Evolutionary conservation across 164 flowering plant species (phyloP), one percentile per base, ranked within the genome.

Genomic region (Vitis rotundifolia): DNA sequence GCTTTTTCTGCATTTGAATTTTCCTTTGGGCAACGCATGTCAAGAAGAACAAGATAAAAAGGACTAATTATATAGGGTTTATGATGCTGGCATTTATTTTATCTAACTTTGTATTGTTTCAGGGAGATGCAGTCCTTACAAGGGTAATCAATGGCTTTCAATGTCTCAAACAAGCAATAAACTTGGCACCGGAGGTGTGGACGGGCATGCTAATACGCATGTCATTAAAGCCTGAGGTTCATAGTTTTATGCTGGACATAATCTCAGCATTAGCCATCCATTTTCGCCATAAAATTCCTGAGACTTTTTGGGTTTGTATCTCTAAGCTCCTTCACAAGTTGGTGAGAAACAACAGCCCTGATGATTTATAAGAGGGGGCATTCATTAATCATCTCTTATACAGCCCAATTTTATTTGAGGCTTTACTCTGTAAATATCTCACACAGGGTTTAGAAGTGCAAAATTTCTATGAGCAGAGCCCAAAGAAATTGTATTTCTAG

Each of bases 141-240:
- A 81, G 98, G 77, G 68, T 91, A 63, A 63, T 64, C 1, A 80
- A 78, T 26, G 99, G 96, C 44, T 83, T 95, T 18, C 73, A 6
- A 50, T 88, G 79, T 37, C 69, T 95, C 12, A 64, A 53, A 22
- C 77, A 77, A 52, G 98, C 98, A 9, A 76, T 91, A 18, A 81
- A 66, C 69, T 70, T 84, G 79, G 94, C 94, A 26, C 99, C 97
- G 1, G 90, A 82, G 48, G 74, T 82, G 13, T 95, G 99, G 99
- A 73, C 79, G 18, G 81, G 88, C 10, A 92, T 91, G 94, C 75
- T 91, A 14, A 58, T 91, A 37, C 94, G 98, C 57, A 64, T 90
- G 77, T 76, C 81, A 6, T 13, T 79, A 69, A 92, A 81, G 77
- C 92, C 89, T 0, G 92, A 91, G 82, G 78, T 83, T 69, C 95